Percentiles rank a stretch among this genome's conserved stretches.
phyloP scores from a whole-genome alignment of 2,329 filamentous ascomycete species.

The Endothia cerciana region DNA sequence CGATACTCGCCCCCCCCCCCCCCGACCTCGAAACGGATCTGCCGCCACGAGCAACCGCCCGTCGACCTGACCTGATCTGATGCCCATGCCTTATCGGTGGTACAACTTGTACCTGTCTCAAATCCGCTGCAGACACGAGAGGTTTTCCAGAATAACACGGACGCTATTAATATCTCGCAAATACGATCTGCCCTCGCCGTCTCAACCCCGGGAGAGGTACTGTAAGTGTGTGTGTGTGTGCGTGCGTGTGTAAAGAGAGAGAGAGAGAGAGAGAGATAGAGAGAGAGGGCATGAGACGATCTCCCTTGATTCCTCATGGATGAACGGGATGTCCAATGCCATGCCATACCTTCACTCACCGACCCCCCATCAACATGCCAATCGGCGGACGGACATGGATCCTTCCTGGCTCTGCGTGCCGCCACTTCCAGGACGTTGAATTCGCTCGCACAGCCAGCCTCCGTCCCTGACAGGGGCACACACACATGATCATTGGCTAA shows the following conservation, averaged over 20 bases:
- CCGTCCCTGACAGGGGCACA: not conserved
- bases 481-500: not conserved
- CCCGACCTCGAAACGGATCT: not conserved
- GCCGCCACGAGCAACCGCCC: not conserved
- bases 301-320: slow-evolving; percentile 4
- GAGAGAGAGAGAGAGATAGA: not conserved
- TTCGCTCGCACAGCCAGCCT: not conserved
- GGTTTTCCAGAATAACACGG: not conserved
- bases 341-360: not conserved
- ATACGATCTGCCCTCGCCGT: too few relatives aligned
- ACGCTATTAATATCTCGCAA: not conserved
- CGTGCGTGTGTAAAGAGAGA: not conserved
- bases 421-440: slow-evolving; percentile 8
- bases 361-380: too few relatives aligned
- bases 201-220: too few relatives aligned
- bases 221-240: too few relatives aligned
- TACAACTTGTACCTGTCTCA: too few relatives aligned
- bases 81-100: not conserved
- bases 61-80: too few relatives aligned
- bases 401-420: not conserved
- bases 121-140: too few relatives aligned
- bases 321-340: too few relatives aligned
- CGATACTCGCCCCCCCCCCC: too few relatives aligned
- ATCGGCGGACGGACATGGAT: not conserved
- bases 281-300: not conserved